Base-by-base conservation (phyloP, 1,139 yeast species). In the Debaryomyces subglobosus region DNA sequence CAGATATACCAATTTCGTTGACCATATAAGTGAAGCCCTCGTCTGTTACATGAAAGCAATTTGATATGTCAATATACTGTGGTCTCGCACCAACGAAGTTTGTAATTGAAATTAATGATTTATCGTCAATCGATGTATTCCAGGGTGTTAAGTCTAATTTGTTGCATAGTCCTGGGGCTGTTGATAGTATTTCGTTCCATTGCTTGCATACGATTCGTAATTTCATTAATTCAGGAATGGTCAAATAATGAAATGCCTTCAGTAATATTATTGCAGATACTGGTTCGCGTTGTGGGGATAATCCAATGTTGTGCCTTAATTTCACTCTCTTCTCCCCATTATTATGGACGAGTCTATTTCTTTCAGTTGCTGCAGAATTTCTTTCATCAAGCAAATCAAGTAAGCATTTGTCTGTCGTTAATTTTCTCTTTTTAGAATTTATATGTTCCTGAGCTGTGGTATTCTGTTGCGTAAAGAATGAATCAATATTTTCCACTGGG, bases 1-100 rank as follows among this genome's bases (percentile, higher is more conserved):
- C 91, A 39, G 82, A 65, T 56, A 82, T 81, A 0, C 91, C 92
- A 50, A 86, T 78, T 53, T 85, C 89, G 58, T 84, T 85, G 20
- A 85, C 83, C 74, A 87, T 73, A 58, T 82, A 83, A 39, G 83
- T 78, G 62, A 86, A 87, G 0, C 92, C 91, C 53, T 79, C 85
- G 61, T 86, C 92, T 0, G 91, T 85, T 8, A 87, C 72, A 60
- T 87, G 92, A 67, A 84, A 86, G 61, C 95, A 87, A 62, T 84
- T 82, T 18, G 90, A 83, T 18, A 87, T 77, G 57, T 86, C 81
- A 44, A 87, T 82, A 13, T 64, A 51, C 51, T 71, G 71, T 0
- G 92, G 91, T 46, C 94, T 71, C 1, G 84, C 70, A 0, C 92
- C 92, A 6, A 83, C 91, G 64, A 86, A 85, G 56, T 84, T 81